phyloP scores from a whole-genome alignment of 169 alveolate genomes.

The Plasmodium vivax region DNA sequence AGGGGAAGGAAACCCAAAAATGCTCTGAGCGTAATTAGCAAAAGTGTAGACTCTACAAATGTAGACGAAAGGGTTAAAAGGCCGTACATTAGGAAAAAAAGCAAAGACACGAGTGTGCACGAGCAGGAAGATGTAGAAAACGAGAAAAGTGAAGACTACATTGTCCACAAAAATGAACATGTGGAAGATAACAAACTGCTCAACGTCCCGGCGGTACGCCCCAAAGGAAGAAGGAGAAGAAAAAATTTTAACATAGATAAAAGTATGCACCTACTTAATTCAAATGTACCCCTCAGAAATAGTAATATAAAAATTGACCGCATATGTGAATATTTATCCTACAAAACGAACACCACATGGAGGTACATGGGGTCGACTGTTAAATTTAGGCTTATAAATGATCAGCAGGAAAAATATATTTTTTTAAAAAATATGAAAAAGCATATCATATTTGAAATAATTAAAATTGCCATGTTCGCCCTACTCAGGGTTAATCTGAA shows the following conservation, averaged over 20 bases:
- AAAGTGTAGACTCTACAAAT: neutral
- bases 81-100: neutral
- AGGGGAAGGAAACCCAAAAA: conserved; percentile 29
- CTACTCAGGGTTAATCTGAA: conserved; percentile 60
- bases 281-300: conserved; percentile 49
- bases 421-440: conserved; percentile 67
- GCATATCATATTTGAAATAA: conserved; percentile 60
- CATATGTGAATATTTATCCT: conserved; percentile 58
- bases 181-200: neutral
- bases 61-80: neutral
- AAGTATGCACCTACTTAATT: conserved; percentile 24
- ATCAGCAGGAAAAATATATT: conserved; percentile 71
- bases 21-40: neutral
- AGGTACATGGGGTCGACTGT: conserved; percentile 71
- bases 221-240: conserved; percentile 12
- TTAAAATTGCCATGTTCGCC: conserved; percentile 73
- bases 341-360: conserved; percentile 51
- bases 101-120: neutral
- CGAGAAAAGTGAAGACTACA: neutral
- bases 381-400: conserved; percentile 39
- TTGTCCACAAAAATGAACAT: neutral
- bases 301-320: conserved; percentile 53
- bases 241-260: conserved; percentile 31
- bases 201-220: neutral
- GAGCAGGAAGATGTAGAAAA: neutral